Base-by-base conservation (phyloP, 148 eudicot species). In the Dianthus caryophyllus region DNA sequence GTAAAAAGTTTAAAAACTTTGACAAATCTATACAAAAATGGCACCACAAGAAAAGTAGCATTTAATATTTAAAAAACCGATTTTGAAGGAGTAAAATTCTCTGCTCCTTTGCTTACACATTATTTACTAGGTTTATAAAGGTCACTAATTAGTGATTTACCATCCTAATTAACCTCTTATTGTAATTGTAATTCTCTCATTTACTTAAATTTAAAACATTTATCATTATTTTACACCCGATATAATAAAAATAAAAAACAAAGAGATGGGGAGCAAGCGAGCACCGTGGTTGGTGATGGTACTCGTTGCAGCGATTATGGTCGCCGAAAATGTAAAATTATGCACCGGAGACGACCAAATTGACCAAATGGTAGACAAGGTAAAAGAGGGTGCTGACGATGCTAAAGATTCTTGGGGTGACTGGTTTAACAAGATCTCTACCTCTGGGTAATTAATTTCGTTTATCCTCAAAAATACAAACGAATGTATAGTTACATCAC, bases 11-110 rank as follows among this genome's bases (percentile, higher is more conserved):
- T 2, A 33, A 33, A 3, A 33, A 33, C 3, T 8, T 41, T 4
- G 44, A 9, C 11, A 41, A 41, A 41, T 6, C 44, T 4, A 41
- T 1, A 41, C 6, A 41, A 41, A 41, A 4, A 41, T 41, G 44
- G 11, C 44, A 41, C 44, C 44, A 41, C 44, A 41, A 41, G 11
- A 41, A 41, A 41, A 41, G 12, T 41, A 41, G 12, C 6, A 41
- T 41, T 9, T 41, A 41, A 41, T 41, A 48, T 46, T n/a, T 48
- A 29, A 12, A n/a, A 13, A 22, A 31, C 14, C 73, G 57, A 61
- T 27, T 70, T 3, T 70, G 26, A 59, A 7, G 73, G 73, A 70
- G 66, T 27, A 29, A 53, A 69, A 69, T 47, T 69, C 58, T 69
- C 65, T 60, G 0, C 22, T 69, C 65, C 58, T 47, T 57, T 47